Base-by-base conservation (phyloP, 441 rosid genomes). In the Aleurites moluccanus region DNA sequence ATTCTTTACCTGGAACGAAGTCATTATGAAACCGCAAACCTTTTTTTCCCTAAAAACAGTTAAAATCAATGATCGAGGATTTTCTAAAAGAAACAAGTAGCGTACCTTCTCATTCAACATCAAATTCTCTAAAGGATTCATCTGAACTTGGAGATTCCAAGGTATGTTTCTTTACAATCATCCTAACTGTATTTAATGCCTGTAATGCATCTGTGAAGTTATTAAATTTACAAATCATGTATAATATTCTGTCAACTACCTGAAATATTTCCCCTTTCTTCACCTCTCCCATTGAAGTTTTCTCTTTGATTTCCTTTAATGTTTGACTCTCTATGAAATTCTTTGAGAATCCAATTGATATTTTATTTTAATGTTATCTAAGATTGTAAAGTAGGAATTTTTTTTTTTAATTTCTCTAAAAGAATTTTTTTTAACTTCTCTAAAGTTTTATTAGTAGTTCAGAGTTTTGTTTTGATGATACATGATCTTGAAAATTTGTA, bases 61-160 rank as follows among this genome's bases (percentile, higher is more conserved):
- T 91, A 82, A 83, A 84, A 35, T 72, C 86, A 66, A 69, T 73
- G 67, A 78, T 85, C 62, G 81, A 83, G 70, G 82, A 79, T 67
- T 69, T 70, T 33, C 75, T 82, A 20, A 78, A 77, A 77, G 84
- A 80, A 80, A 86, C 75, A 11, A 70, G 73, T 69, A 73, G 77
- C 67, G 63, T 80, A 71, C 72, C 78, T 56, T 70, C 70, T 50
- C 82, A 75, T 52, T 47, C 80, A 74, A 73, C 77, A 66, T 44
- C 84, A 77, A 73, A 73, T 47, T 81, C 93, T 67, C 74, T 75
- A 27, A 79, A 81, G 79, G 88, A 83, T 70, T 78, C 81, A 78
- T 76, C 86, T 72, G 62, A 78, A 71, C 66, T 45, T 67, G 79
- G 72, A 81, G 70, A 80, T 50, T 80, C 82, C 73, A 79, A 83